Evolutionary conservation across 192 early-diverging fungal genomes (phyloP).

Genomic region (Umbelopsis sp.): DNA sequence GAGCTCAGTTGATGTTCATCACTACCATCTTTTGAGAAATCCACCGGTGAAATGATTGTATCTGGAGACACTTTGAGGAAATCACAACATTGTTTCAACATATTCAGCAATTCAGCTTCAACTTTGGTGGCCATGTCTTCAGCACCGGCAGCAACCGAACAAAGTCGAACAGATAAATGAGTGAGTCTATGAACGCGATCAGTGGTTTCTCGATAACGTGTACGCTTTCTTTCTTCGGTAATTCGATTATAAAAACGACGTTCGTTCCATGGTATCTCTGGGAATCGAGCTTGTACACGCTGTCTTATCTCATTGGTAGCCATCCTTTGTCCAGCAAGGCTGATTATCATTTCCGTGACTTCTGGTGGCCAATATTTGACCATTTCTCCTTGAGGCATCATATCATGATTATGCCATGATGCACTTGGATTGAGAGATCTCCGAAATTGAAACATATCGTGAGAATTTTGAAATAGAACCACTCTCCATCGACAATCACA

Average conservation of each 20-base stretch:
- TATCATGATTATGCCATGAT: slow-evolving; percentile 50
- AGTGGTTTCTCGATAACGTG: slow-evolving; percentile 44
- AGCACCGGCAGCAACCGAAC: slow-evolving; percentile 15
- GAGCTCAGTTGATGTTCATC: background rate
- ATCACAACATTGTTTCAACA: slow-evolving; percentile 18
- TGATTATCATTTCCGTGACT: slow-evolving; percentile 48
- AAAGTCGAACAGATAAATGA: slow-evolving; percentile 43
- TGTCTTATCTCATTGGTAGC: slow-evolving; percentile 41
- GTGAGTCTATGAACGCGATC: slow-evolving; percentile 44
- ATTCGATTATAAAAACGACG: slow-evolving; percentile 57
- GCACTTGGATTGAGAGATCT: slow-evolving; percentile 53
- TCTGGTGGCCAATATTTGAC: slow-evolving; percentile 47
- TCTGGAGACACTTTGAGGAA: slow-evolving; percentile 13
- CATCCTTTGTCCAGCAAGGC: slow-evolving; percentile 45
- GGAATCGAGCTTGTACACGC: slow-evolving; percentile 49
- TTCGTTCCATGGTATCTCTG: slow-evolving; percentile 55
- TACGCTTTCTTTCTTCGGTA: slow-evolving; percentile 52
- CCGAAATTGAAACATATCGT: slow-evolving; percentile 45
- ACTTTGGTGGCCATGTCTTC: slow-evolving; percentile 20
- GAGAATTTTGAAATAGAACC: slow-evolving; percentile 49
- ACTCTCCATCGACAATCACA: slow-evolving; percentile 59
- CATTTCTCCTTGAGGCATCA: slow-evolving; percentile 49
- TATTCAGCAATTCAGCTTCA: slow-evolving; percentile 1
- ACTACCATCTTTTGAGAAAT: background rate
- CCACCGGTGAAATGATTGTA: background rate